Conservation (phyloP, 2,329 filamentous ascomycete genomes). For the Rhytidhysteron rufulum region DNA sequence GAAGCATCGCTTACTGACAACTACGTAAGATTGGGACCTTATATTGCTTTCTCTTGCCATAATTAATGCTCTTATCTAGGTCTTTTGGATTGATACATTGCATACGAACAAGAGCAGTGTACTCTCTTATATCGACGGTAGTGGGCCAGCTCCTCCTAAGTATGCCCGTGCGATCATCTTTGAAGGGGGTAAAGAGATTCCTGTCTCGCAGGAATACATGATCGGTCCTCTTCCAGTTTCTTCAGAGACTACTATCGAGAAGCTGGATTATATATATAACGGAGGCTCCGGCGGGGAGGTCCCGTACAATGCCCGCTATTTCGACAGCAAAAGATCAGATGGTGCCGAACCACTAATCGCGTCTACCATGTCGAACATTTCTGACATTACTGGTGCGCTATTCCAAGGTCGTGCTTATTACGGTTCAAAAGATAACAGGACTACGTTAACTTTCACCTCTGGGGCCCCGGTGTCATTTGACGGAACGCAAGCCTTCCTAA, state of each 20-base stretch:
- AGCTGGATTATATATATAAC: conserved; percentile 25
- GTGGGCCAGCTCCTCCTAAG: conserved; percentile 31
- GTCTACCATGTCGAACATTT: conserved; percentile 42
- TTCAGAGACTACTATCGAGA: conserved; percentile 20
- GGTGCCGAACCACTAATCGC: conserved; percentile 36
- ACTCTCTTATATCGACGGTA: conserved; percentile 43
- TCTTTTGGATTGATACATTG: conserved; percentile 45
- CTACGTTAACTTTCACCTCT: conserved; percentile 19
- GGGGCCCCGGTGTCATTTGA: conserved; percentile 44
- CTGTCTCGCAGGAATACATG: conserved; percentile 48
- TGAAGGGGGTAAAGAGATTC: conserved; percentile 40
- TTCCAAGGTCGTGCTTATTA: conserved; percentile 26
- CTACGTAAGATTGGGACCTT: conserved; percentile 39
- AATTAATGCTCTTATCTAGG: too few relatives aligned
- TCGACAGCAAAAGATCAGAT: conserved; percentile 15
- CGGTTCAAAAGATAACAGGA: conserved; percentile 16
- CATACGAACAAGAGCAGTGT: conserved; percentile 48
- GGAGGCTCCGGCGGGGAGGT: conserved; percentile 34
- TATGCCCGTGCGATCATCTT: conserved; percentile 49
- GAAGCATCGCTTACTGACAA: conserved; percentile 43
- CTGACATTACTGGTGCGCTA: conserved; percentile 43
- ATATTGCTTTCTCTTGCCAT: too few relatives aligned
- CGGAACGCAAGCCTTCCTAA: conserved; percentile 37
- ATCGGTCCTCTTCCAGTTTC: conserved; percentile 48
- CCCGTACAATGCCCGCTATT: conserved; percentile 24